Evolutionary conservation across 371 early-diverging fungal species (phyloP), one percentile per base, ranked within the genome.

Genomic region (Furculomyces boomerangus): DNA sequence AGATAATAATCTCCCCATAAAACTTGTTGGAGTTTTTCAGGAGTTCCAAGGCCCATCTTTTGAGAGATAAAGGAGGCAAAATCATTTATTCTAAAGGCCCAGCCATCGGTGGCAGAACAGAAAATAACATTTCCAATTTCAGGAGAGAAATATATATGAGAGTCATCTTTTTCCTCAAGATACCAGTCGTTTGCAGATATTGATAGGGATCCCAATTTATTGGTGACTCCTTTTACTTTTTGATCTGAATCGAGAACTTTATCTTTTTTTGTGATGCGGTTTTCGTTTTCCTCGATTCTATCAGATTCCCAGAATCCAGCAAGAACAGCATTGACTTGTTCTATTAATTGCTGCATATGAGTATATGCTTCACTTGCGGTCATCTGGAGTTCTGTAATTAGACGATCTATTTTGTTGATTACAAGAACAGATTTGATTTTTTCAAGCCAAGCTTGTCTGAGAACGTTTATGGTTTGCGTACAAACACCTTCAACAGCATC

Each of bases 401-500:
- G 68, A 25, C 99, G 80, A 66, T 99, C 99, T 54, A 99, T 86
- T 71, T 99, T 99, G 76, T 99, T 99, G 43, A 99, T 67, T 3
- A 99, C 92, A n/a, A 99, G 69, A 22, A 98, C 70, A 0, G 94
- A 92, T 7, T 75, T 73, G 27, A 98, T 82, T 39, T 82, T 85
- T 59, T 96, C 93, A 1, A 71, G 62, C 85, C 89, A 88, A 3
- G 95, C 94, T 72, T 95, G 96, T 20, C 88, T 76, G 54, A 98
- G 69, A 2, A 96, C 98, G 1, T 90, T 86, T 55, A 90, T 86
- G 0, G 98, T 98, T 81, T 98, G 98, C 1, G 95, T 91, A 71
- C 94, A 95, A 3, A 99, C 96, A 35, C 99, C 99, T 71, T 98
- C 98, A 22, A 94, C 92, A 1, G 85, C 91, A 73, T 99, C 99